These are phyloP conservation scores for Sclerotinia trifoliorum DNA, from an alignment of 2,329 filamentous ascomycete genomes.

Conservation along the genomic window DNA sequence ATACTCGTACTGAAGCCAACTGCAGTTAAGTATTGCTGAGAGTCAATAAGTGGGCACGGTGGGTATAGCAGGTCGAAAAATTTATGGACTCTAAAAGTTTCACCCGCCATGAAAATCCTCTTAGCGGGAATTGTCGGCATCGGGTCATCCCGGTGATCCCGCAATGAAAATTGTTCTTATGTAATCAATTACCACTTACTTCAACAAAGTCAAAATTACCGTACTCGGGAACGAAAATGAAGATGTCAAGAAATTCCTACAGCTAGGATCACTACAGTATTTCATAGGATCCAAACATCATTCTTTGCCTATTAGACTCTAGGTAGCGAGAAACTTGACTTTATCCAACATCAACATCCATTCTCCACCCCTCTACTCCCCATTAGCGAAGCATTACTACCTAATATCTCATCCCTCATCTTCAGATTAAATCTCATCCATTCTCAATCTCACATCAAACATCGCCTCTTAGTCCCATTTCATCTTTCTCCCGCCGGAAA, in stretches of 20 bases:
- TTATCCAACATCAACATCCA: background rate
- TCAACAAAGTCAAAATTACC: background rate
- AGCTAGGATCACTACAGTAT: background rate
- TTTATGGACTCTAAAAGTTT: conserved; percentile 15
- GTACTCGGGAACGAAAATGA: background rate
- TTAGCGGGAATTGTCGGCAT: conserved; percentile 16
- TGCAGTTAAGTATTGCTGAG: conserved; percentile 2
- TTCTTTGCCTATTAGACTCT: background rate
- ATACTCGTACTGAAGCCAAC: conserved; percentile 11
- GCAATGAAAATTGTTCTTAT: background rate
- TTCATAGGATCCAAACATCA: background rate
- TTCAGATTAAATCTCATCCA: background rate
- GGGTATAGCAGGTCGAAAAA: conserved; percentile 3
- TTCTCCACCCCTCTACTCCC: background rate
- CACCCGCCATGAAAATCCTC: conserved; percentile 4
- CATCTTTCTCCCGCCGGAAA: background rate
- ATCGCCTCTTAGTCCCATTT: background rate
- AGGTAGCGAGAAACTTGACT: background rate
- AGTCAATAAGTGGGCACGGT: conserved; percentile 10
- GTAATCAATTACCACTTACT: background rate
- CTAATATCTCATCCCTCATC: background rate
- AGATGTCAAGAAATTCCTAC: background rate
- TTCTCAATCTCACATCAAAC: background rate
- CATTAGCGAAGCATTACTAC: background rate
- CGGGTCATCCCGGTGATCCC: conserved; percentile 8